Evolutionary conservation across 2,329 filamentous ascomycete species (phyloP).

Genomic region (Metarhizium guizhouense): DNA sequence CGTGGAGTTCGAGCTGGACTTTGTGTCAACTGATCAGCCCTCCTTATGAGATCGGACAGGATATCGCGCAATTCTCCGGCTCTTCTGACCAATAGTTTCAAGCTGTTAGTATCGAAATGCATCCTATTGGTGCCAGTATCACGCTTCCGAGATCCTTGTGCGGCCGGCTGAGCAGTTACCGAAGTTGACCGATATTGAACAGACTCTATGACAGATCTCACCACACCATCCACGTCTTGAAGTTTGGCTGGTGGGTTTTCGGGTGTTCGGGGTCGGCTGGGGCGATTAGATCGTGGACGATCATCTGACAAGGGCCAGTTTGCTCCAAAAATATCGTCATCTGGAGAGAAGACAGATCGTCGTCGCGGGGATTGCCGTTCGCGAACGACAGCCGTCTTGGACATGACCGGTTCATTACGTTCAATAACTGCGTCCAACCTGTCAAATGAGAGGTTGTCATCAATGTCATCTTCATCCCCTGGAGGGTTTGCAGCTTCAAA

Average conservation of each 20-base stretch:
- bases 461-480: constrained; percentile 23
- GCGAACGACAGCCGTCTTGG: constrained; percentile 43
- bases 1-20: constrained; percentile 46
- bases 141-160: constrained; percentile 17
- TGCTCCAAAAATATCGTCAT: constrained; percentile 57
- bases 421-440: constrained; percentile 34
- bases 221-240: constrained; percentile 38
- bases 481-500: constrained; percentile 33
- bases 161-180: constrained; percentile 19
- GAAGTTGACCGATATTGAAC: constrained; percentile 47
- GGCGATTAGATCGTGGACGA: constrained; percentile 21
- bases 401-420: constrained; percentile 32
- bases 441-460: constrained; percentile 36
- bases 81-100: constrained; percentile 56
- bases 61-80: constrained; percentile 50
- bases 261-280: constrained; percentile 33
- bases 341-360: constrained; percentile 54
- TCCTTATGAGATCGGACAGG: constrained; percentile 51
- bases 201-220: constrained; percentile 54
- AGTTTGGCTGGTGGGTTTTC: constrained; percentile 24
- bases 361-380: constrained; percentile 44
- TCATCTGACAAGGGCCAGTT: constrained; percentile 37
- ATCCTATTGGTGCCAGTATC: constrained; percentile 40
- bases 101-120: constrained; percentile 60
- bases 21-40: constrained; percentile 47